phyloP scores from a whole-genome alignment of 2,329 filamentous ascomycete species.

The Helminthosporium solani region DNA sequence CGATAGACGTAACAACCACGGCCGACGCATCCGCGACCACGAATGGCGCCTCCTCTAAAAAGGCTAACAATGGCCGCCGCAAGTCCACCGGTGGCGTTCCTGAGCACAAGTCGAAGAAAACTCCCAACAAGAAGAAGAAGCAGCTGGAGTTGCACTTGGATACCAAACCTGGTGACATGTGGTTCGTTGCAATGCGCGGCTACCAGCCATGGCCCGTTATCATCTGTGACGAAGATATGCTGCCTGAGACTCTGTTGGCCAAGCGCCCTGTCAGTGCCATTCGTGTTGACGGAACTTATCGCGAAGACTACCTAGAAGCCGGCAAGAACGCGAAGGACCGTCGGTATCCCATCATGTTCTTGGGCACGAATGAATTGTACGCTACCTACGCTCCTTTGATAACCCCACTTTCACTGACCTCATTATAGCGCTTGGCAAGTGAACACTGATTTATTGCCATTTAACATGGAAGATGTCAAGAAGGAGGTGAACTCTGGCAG shows the following conservation, averaged over 20 bases:
- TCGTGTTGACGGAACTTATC: conserved; percentile 79
- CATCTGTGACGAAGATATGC: conserved; percentile 91
- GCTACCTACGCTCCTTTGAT: conserved; percentile 36
- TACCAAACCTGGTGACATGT: conserved; percentile 87
- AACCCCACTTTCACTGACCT: conserved; percentile 7
- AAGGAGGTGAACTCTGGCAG: conserved; percentile 69
- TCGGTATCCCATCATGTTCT: conserved; percentile 92
- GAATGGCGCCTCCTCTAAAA: conserved; percentile 52
- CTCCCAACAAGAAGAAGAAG: conserved; percentile 73
- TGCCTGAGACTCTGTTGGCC: conserved; percentile 74
- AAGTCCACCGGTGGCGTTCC: conserved; percentile 65
- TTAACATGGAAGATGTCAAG: conserved; percentile 72
- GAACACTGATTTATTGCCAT: conserved; percentile 77
- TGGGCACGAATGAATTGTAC: conserved; percentile 96
- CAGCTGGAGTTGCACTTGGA: conserved; percentile 67
- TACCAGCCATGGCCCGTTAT: conserved; percentile 94
- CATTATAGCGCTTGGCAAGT: conserved; percentile 78
- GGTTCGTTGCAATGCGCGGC: conserved; percentile 89
- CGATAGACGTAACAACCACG: conserved; percentile 38
- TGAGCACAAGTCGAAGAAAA: conserved; percentile 71
- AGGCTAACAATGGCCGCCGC: conserved; percentile 52
- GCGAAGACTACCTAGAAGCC: conserved; percentile 82
- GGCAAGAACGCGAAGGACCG: conserved; percentile 83
- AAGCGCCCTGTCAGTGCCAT: conserved; percentile 81
- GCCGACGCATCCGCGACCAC: conserved; percentile 40